phyloP scores from a whole-genome alignment of 2,329 filamentous ascomycete species.

The Verticillium dahliae region DNA sequence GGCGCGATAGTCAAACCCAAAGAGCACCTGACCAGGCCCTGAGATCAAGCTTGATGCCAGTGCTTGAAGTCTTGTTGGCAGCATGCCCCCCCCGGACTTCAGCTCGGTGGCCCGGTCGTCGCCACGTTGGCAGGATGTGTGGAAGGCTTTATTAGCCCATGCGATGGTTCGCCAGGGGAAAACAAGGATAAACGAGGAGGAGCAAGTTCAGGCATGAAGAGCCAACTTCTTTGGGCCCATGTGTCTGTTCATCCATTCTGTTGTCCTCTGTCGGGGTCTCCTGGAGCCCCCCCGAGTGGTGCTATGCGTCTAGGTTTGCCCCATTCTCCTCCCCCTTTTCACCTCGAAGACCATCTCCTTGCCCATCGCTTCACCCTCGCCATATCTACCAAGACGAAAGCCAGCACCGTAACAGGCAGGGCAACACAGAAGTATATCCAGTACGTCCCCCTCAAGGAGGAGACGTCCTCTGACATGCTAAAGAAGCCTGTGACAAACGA shows the following conservation, averaged over 20 bases:
- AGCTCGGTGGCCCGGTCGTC: background rate
- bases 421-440: conserved; percentile 14
- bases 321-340: background rate
- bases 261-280: background rate
- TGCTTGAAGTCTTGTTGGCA: background rate
- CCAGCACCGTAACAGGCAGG: conserved; percentile 14
- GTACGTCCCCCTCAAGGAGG: conserved; percentile 10
- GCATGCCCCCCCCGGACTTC: background rate
- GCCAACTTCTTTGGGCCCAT: background rate
- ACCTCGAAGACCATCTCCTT: background rate
- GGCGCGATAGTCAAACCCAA: background rate
- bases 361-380: background rate
- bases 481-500: conserved; percentile 21
- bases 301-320: background rate
- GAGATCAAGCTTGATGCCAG: background rate
- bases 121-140: background rate
- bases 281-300: background rate
- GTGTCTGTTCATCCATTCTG: background rate
- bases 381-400: background rate
- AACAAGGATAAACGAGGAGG: background rate
- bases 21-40: background rate
- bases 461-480: conserved; percentile 20
- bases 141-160: background rate
- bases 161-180: background rate
- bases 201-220: background rate